Evolutionary conservation across 768 basidiomycete genomes (phyloP), one percentile per base, ranked within the genome.

Genomic region (Hericium erinaceus): DNA sequence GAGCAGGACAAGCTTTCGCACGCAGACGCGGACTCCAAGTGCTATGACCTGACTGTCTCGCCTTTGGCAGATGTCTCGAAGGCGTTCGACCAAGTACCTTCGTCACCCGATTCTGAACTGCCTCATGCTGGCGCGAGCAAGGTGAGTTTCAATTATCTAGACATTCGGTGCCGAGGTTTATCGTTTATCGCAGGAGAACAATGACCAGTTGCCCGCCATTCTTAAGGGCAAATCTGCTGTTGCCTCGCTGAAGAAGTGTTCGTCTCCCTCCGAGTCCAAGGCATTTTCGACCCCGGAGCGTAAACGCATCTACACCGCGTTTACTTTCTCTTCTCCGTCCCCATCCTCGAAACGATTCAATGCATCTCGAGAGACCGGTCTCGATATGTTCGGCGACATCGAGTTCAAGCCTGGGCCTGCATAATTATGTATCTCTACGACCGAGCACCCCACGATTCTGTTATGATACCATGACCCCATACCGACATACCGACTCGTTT

Each of bases 281-380:
- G 48, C 73, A n/a, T 83, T 89, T 61, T 81, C 84, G 16, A 89
- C 88, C 4, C 87, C 89, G 4, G 85, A 90, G 65, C 82, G 87
- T 64, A 82, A 83, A 65, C 78, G 75, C 59, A 83, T 84, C 59
- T 88, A 87, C 67, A 76, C 85, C 20, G 77, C 86, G 4, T 91
- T 91, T 67, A 90, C 88, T 3, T 91, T 91, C 72, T 79, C 83
- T 15, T 84, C 87, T 1, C 89, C 89, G 7, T 85, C 85, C 1
- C 82, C 80, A 10, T 74, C 80, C 1, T 77, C 79, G 54, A 72
- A 79, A 57, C 82, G 82, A 56, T 78, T 78, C 70, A 77, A 62
- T 2, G 54, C 65, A 13, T 53, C 66, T 22, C 60, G 64, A 7
- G 60, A 52, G 20, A 41, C 52, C 0, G 63, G 62, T n/a, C 62